Percentiles rank a stretch among this genome's conserved stretches.
phyloP scores from a whole-genome alignment of 1,139 yeast species.

The Geotrichum candidum region DNA sequence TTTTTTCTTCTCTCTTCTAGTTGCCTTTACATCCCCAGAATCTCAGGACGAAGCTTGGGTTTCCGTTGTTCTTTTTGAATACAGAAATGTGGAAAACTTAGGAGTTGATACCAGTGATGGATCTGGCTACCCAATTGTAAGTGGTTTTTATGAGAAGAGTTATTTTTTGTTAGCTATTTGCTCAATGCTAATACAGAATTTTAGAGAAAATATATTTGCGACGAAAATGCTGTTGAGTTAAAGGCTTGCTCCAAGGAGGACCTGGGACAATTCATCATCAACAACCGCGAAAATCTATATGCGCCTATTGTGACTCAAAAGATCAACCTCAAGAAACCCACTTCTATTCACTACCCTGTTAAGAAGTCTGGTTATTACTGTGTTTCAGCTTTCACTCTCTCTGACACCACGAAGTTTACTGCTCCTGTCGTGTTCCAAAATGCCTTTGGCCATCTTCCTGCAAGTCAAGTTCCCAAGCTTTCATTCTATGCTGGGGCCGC shows the following conservation, averaged over 20 bases:
- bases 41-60: conserved; percentile 38
- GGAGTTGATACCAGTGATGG: conserved; percentile 47
- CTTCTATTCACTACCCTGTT: conserved; percentile 58
- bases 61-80: conserved; percentile 74
- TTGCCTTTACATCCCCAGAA: conserved; percentile 24
- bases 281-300: conserved; percentile 39
- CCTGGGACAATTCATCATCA: conserved; percentile 57
- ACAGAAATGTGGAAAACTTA: conserved; percentile 62
- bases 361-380: conserved; percentile 86
- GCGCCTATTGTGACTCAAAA: conserved; percentile 53
- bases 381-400: conserved; percentile 57
- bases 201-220: conserved; percentile 61
- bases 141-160: conserved; percentile 3
- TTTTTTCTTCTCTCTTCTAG: neutral
- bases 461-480: conserved; percentile 84
- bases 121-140: conserved; percentile 17
- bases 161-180: neutral
- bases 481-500: conserved; percentile 86
- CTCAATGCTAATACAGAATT: conserved; percentile 23
- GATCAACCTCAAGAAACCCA: conserved; percentile 53
- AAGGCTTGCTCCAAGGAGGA: conserved; percentile 52
- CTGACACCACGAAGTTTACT: conserved; percentile 43
- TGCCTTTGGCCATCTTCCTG: conserved; percentile 84
- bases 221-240: conserved; percentile 55
- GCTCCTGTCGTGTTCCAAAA: conserved; percentile 77